Evolutionary conservation across 305 asterid genomes (phyloP).

Genomic region (Plantago lanceolata): DNA sequence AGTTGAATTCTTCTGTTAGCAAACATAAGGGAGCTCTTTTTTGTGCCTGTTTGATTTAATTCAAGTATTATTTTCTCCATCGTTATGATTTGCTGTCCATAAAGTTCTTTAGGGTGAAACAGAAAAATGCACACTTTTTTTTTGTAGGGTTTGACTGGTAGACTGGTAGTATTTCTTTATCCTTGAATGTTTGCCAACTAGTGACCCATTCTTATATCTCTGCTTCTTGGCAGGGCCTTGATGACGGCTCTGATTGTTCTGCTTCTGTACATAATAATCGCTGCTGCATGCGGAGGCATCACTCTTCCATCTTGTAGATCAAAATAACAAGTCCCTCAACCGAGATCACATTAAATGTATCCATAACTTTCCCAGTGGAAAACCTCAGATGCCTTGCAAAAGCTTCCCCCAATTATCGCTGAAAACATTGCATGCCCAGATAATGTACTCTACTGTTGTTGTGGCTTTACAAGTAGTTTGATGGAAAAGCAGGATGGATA

Average conservation of each 20-base stretch:
- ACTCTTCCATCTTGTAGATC: slow-evolving; percentile 55
- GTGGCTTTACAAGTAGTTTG: slow-evolving; percentile 18
- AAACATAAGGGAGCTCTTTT: background rate
- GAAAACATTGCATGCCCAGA: background rate
- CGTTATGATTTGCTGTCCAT: background rate
- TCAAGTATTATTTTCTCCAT: background rate
- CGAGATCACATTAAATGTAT: slow-evolving; percentile 22
- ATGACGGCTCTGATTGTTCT: slow-evolving; percentile 46
- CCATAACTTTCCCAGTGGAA: background rate
- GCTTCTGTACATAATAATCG: slow-evolving; percentile 47
- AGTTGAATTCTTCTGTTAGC: background rate
- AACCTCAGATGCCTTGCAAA: background rate
- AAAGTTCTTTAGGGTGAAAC: background rate
- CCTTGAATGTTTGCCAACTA: background rate
- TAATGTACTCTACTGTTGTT: slow-evolving; percentile 9
- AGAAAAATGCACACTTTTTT: background rate
- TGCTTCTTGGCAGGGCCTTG: slow-evolving; percentile 37
- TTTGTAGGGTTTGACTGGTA: background rate
- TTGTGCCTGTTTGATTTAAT: background rate
- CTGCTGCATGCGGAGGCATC: slow-evolving; percentile 59
- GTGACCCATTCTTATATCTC: background rate
- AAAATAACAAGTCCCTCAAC: slow-evolving; percentile 26
- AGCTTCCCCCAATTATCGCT: background rate
- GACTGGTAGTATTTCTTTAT: slow-evolving; percentile 1
- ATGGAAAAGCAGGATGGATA: slow-evolving; percentile 23